These are phyloP conservation scores for Capsicum pubescens DNA, from an alignment of 257 asterid genomes.

Conservation along the genomic window DNA sequence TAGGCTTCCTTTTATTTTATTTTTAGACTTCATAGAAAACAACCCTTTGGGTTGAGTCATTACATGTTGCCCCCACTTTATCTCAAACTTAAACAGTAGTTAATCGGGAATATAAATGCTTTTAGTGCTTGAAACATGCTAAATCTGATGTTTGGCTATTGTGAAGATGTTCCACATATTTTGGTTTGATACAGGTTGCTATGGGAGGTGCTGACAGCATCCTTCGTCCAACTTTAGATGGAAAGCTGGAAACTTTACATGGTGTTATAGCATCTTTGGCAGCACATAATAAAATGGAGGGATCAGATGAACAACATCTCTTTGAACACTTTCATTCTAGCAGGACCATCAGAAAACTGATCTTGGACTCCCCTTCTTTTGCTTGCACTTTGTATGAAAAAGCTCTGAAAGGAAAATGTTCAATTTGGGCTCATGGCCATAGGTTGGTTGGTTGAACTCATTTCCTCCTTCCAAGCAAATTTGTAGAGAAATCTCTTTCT, in stretches of 20 bases:
- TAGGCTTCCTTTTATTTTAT: neutral
- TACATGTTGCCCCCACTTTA: neutral
- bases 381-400: conserved; percentile 77
- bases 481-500: conserved; percentile 14
- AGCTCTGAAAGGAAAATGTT: conserved; percentile 76
- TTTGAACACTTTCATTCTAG: conserved; percentile 85
- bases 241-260: conserved; percentile 56
- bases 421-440: conserved; percentile 78
- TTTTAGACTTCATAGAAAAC: neutral
- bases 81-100: neutral
- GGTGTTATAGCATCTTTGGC: conserved; percentile 71
- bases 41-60: neutral
- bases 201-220: conserved; percentile 74
- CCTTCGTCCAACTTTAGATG: conserved; percentile 65
- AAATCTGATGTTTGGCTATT: neutral
- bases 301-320: conserved; percentile 61
- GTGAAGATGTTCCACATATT: neutral
- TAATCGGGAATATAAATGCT: neutral
- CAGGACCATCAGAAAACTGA: conserved; percentile 72
- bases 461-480: neutral
- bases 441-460: conserved; percentile 49
- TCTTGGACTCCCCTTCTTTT: conserved; percentile 76
- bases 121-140: conserved; percentile 2
- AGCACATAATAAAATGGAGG: conserved; percentile 64
- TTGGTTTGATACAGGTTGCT: conserved; percentile 57